Evolutionary conservation across 495 filamentous ascomycete genomes (phyloP), one percentile per base, ranked within the genome.

Genomic region (Hypoxylon intermedium): DNA sequence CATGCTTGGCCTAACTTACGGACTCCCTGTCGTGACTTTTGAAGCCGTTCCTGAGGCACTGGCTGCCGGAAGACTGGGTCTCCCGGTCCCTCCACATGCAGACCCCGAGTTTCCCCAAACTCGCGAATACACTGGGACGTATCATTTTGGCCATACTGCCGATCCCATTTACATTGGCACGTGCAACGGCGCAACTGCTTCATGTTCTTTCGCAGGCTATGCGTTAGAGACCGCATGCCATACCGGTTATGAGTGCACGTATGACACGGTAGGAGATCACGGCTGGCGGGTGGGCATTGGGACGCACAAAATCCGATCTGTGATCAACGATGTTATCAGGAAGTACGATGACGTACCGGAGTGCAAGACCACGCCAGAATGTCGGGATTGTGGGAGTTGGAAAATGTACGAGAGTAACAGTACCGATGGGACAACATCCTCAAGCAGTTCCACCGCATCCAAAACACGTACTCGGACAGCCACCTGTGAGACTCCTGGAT

Each of bases 151-250:
- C 5, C 91, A 98, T 69, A 98, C 91, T 4, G 94, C 95, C 6
- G 94, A 98, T 74, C 94, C 94, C 0, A 83, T 98, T 5, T 98
- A 87, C 69, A 92, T 97, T 82, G 94, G 94, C 23, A 89, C 88
- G 7, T 98, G 94, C 73, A 96, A 96, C 70, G 89, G 89, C 28
- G 90, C 90, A 12, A 91, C 89, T 20, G 90, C 93, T 9, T 82
- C 83, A 5, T 98, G 94, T 70, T 92, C 92, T 13, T 87, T 94
- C 65, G 93, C 83, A n/a, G 94, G 94, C 5, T 98, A 98, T 71
- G 92, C 95, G 5, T 79, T 98, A 79, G 93, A 98, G 72, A 88
- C 90, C 13, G 82, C 87, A 28, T 98, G 94, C 63, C 94, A 98
- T 60, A 89, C 90, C 0, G 94, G 94, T 16, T 78, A 82, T 19